phyloP scores from a whole-genome alignment of 371 early-diverging fungal species.

The Nematocida homosporus region DNA sequence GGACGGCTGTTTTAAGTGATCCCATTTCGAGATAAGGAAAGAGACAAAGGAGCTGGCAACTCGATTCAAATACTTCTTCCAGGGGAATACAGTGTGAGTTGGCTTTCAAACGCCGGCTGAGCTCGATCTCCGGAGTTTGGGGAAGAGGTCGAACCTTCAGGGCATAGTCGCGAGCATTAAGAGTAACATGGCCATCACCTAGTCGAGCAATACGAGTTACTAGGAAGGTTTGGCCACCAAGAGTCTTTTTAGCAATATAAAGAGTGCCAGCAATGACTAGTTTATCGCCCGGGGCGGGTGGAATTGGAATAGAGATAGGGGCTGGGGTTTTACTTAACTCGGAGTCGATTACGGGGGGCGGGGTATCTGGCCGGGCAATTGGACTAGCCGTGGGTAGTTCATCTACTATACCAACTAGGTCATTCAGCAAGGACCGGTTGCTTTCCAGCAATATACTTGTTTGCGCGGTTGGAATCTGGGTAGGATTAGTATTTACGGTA shows the following conservation, averaged over 20 bases:
- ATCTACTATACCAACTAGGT: no score
- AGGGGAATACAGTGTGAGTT: background rate
- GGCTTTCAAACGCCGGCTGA: background rate
- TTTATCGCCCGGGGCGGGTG: conserved; percentile 12
- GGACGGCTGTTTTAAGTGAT: conserved; percentile 28
- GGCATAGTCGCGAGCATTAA: conserved; percentile 47
- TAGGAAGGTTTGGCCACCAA: conserved; percentile 4
- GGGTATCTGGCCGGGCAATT: no score
- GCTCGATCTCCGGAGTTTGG: background rate
- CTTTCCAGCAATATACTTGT: no score
- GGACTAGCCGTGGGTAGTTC: no score
- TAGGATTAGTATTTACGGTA: no score
- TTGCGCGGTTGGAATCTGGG: no score
- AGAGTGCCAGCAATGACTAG: conserved; percentile 23
- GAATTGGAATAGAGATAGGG: conserved; percentile 1
- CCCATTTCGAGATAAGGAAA: conserved; percentile 43
- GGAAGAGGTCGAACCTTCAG: conserved; percentile 3
- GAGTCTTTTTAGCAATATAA: conserved; percentile 36
- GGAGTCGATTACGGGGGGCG: no score
- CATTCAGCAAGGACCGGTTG: no score
- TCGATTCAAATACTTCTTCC: conserved; percentile 8
- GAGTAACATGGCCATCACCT: conserved; percentile 45
- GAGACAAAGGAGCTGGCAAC: conserved; percentile 5
- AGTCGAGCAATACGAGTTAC: conserved; percentile 38
- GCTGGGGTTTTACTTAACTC: no score